Evolutionary conservation across 176 grass and related monocot species (phyloP).

Genomic region (Triticum urartu): DNA sequence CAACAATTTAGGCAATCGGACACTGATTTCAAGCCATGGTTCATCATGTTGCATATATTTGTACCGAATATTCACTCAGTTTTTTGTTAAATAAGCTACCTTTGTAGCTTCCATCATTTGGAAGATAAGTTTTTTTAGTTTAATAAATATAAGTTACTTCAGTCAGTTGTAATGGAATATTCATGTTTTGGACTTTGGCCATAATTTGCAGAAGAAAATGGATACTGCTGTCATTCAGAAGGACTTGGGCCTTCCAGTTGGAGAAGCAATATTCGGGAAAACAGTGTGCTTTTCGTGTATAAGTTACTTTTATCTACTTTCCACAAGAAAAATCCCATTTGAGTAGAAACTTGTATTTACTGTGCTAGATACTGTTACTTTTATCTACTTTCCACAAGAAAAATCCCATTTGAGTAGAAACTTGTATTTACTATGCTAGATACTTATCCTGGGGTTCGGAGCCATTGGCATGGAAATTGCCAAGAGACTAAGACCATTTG

Average conservation of each 20-base stretch:
- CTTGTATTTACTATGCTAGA: constrained; percentile 47
- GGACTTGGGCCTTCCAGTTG: constrained; percentile 67
- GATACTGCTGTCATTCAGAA: constrained; percentile 56
- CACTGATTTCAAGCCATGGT: not conserved
- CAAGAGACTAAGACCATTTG: constrained; percentile 82
- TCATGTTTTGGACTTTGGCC: constrained; percentile 13
- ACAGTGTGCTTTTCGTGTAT: constrained; percentile 54
- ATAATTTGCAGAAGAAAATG: constrained; percentile 82
- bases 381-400: too few species aligned
- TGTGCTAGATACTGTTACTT: constrained; percentile 52
- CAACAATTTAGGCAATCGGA: not conserved
- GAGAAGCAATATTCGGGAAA: constrained; percentile 85
- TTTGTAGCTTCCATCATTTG: not conserved
- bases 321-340: constrained; percentile 2
- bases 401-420: too few species aligned
- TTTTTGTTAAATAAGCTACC: not conserved
- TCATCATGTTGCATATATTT: not conserved
- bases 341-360: constrained; percentile 13
- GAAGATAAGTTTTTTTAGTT: constrained; percentile 14
- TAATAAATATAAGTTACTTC: not conserved
- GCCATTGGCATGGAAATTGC: constrained; percentile 83
- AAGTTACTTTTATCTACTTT: constrained; percentile 15
- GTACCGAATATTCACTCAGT: not conserved
- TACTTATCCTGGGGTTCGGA: constrained; percentile 88
- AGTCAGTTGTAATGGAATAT: not conserved